These are phyloP conservation scores for Rhizoclosmatium sp. DNA, from an alignment of 192 early-diverging fungal species.

Conservation along the genomic window DNA sequence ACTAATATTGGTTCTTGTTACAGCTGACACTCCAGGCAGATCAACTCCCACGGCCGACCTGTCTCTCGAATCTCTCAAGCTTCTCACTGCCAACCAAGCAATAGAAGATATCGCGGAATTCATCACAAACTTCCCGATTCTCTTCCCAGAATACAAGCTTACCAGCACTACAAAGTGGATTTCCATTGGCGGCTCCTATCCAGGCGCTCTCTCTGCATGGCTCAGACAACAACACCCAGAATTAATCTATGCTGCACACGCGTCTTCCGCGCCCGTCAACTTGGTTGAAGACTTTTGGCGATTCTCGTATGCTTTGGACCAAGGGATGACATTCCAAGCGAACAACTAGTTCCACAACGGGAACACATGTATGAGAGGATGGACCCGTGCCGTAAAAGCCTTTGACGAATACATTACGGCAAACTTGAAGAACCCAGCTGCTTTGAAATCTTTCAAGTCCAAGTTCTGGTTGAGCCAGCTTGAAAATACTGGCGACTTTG, in stretches of 20 bases:
- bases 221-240: slow-evolving; percentile 20
- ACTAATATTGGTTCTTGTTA: not conserved
- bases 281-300: slow-evolving; percentile 19
- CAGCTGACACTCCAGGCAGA: not conserved
- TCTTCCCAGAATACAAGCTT: slow-evolving; percentile 23
- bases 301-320: slow-evolving; percentile 30
- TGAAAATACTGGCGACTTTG: slow-evolving; percentile 13
- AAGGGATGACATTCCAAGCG: slow-evolving; percentile 7
- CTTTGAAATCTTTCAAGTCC: slow-evolving; percentile 13
- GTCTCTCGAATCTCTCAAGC: not conserved
- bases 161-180: not conserved
- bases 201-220: slow-evolving; percentile 22
- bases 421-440: not conserved
- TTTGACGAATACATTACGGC: not conserved
- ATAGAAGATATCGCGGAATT: slow-evolving; percentile 27
- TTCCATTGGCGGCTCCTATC: slow-evolving; percentile 17
- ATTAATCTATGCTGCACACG: slow-evolving; percentile 24
- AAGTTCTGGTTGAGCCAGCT: slow-evolving; percentile 20
- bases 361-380: slow-evolving; percentile 27
- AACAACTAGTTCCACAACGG: not conserved
- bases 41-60: slow-evolving; percentile 25
- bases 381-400: slow-evolving; percentile 18
- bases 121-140: not conserved
- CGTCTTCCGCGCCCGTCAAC: slow-evolving; percentile 22
- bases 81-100: slow-evolving; percentile 16